Evolutionary conservation across 1,284 basidiomycete genomes (phyloP), one percentile per base, ranked within the genome.

Genomic region (Rhodotorula sp.): DNA sequence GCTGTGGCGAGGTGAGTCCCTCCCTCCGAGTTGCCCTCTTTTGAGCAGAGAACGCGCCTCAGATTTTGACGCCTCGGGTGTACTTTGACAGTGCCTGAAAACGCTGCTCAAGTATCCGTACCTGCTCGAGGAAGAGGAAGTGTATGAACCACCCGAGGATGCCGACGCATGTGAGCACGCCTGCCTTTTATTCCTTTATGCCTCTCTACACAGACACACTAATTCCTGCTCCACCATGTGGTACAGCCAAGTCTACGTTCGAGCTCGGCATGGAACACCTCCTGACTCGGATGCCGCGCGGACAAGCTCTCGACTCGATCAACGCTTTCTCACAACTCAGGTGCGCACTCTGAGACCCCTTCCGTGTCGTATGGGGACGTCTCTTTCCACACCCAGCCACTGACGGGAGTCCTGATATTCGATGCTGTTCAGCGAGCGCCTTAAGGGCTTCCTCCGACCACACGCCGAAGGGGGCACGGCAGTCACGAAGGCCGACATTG

Each of bases 191-290:
- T 17, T 6, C 33, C n/a, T 12, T 20, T 18, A n/a, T 5, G 67
- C 37, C 37, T 42, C 10, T 42, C 37, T 42, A 12, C n/a, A n/a
- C n/a, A n/a, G n/a, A n/a, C n/a, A n/a, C n/a, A n/a, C n/a, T n/a
- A n/a, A n/a, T n/a, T n/a, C n/a, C n/a, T n/a, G n/a, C n/a, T n/a
- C n/a, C n/a, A n/a, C n/a, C n/a, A n/a, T n/a, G n/a, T n/a, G 71
- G 72, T 14, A 75, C 76, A 66, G 70, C 71, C 45, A 75, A 76
- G 26, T 80, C 79, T 17, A 81, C 79, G 17, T 80, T 81, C 70
- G 81, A 82, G 60, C 75, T 81, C 44, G 81, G 79, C n/a, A 77
- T 81, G 73, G 78, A 78, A 29, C 80, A 80, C 37, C 76, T 82
- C 24, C 14, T 60, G 54, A 73, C 72, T 2, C 72, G 71, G 26